Base-by-base conservation (phyloP, 2,329 filamentous ascomycete genomes). In the Botrytis paeoniae region DNA sequence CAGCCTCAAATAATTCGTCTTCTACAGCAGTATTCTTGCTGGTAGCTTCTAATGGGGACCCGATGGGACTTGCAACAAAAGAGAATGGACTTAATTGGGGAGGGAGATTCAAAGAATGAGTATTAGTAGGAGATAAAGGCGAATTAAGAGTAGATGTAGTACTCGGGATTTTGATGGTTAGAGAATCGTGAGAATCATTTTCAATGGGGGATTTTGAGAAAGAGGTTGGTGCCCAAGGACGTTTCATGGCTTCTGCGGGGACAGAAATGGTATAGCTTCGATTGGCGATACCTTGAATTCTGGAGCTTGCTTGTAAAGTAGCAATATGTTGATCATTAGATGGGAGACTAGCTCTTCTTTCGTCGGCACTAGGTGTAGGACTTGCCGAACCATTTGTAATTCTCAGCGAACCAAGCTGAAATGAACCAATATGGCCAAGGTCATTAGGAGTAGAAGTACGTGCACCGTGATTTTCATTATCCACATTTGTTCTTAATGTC, bases 391-490 rank as follows among this genome's bases (percentile, higher is more conserved):
- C 89, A 79, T 91, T 91, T 35, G 84, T 89, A 72, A 91, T 90
- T 51, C 88, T 86, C 68, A 91, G 78, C 2, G 88, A 88, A 3
- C 89, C 89, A 70, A 89, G 85, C 78, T 89, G 89, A 78, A 89
- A 91, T 18, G 85, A 87, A 4, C 89, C 89, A 45, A 89, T 85
- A 63, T 90, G 88, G 74, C 84, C 85, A 41, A 83, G 80, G 37
- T 90, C 88, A 59, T 82, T 85, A 0, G 89, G 86, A 1, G 86
- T 88, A 72, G 77, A 75, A 25, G 78, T 76, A 70, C 80, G 76
- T n/a, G 77, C 71, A 29, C 48, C 71, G 20, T 37, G 48, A 48
- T 57, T 69, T 61, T 69, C 48, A 39, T 45, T 61, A 25, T 72
- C 63, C 32, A 69, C 25, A 41, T 41, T 72, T 61, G 70, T 69